Base-by-base conservation (phyloP, 331 rosid species). In the Malus hybrid region DNA sequence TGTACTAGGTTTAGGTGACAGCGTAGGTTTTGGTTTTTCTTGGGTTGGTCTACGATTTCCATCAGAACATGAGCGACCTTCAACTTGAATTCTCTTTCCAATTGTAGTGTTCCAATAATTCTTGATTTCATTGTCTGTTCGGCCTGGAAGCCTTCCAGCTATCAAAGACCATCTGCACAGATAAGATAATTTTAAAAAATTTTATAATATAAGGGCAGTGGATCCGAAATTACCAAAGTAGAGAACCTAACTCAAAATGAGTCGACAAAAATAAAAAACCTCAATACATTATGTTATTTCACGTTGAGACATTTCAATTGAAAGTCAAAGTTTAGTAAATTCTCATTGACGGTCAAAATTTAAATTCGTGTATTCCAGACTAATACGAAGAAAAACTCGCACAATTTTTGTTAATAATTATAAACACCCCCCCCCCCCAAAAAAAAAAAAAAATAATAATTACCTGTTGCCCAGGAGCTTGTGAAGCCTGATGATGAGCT, bases 41-140 rank as follows among this genome's bases (percentile, higher is more conserved):
- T 66, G 39, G 28, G 31, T 36, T 60, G 68, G 56, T 24, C 46
- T 60, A 6, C 20, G 67, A 28, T 28, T 28, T 62, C 36, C 67
- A 3, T 62, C 67, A 3, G 76, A 14, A 20, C 54, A 6, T 42
- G 44, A 60, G 28, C 16, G 29, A 39, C 29, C 77, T 52, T 80
- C 86, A 71, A 82, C 61, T 44, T 85, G 87, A 74, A 85, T 33
- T 76, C 79, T 90, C 83, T 85, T 90, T 10, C 91, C 90, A 65
- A 90, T 83, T 6, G 77, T 88, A 44, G 90, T 90, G 73, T 90
- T 85, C 96, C 96, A 90, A 19, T 88, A 88, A 52, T 90, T 90
- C 75, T 90, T 90, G 57, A 90, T 90, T 86, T 90, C 93, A 85
- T 90, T 90, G 87, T 90, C 96, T 88, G 96, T 90, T 80, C 96